phyloP scores from a whole-genome alignment of 257 asterid genomes.

The Paraleonurus japonicus region DNA sequence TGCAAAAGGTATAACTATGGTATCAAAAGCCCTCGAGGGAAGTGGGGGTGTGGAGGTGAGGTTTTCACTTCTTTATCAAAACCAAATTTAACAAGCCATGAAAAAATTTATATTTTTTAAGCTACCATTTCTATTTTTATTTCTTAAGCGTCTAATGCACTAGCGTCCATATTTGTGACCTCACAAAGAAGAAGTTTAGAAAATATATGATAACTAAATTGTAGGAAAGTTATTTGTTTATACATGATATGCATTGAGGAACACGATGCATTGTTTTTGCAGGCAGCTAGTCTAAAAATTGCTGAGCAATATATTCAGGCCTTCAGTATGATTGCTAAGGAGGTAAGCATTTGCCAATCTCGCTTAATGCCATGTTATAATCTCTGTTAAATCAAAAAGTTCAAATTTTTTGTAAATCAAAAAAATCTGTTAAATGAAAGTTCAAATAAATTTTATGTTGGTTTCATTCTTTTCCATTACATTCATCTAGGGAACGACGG shows the following conservation, averaged over 20 bases:
- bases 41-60: constrained; percentile 80
- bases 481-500: constrained; percentile 63
- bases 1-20: constrained; percentile 72
- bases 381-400: neutral
- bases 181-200: neutral
- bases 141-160: neutral
- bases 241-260: constrained; percentile 1
- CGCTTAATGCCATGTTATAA: neutral
- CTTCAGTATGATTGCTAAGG: constrained; percentile 70
- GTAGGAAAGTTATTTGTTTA: constrained; percentile 2
- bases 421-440: neutral
- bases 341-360: constrained; percentile 47
- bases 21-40: constrained; percentile 60
- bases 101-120: neutral
- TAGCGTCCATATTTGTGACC: neutral
- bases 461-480: neutral
- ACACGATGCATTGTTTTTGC: constrained; percentile 29
- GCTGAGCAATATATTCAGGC: constrained; percentile 94
- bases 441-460: neutral
- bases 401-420: no score
- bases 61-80: constrained; percentile 5
- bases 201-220: neutral
- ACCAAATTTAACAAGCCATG: neutral
- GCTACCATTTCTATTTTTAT: neutral
- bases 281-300: constrained; percentile 90